phyloP scores from a whole-genome alignment of 495 filamentous ascomycete species.

The Aspergillus hancockii region DNA sequence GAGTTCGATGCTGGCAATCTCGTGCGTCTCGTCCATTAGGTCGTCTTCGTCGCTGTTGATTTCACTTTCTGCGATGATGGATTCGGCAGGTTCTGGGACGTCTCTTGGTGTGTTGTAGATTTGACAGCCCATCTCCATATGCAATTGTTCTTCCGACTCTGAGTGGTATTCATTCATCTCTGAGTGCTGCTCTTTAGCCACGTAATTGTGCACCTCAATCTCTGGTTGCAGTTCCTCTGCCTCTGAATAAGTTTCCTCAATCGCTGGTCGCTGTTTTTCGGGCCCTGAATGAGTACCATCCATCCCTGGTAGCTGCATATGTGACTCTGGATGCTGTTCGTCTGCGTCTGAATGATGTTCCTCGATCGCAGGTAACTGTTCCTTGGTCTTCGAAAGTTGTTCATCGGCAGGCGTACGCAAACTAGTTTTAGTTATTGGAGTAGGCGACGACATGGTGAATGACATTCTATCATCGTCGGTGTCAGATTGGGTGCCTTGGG shows the following conservation, averaged over 20 bases:
- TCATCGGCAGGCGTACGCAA: not conserved
- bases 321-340: not conserved
- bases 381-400: not conserved
- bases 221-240: not conserved
- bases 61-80: constrained; percentile 19
- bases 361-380: not conserved
- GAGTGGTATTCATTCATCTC: not conserved
- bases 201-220: too few relatives aligned
- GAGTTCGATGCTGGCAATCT: constrained; percentile 46
- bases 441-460: constrained; percentile 9
- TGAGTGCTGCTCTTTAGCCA: not conserved
- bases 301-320: not conserved
- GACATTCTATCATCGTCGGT: constrained; percentile 15
- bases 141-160: constrained; percentile 1
- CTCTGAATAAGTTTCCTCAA: not conserved
- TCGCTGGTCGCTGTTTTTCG: not conserved
- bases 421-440: not conserved
- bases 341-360: not conserved
- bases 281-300: not conserved
- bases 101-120: not conserved
- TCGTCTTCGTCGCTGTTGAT: constrained; percentile 18
- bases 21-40: constrained; percentile 30
- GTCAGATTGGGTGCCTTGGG: constrained; percentile 10
- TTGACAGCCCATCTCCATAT: not conserved
- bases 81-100: not conserved